These are phyloP conservation scores for Forsythia viridissima DNA, from an alignment of 257 asterid species.

Conservation along the genomic window DNA sequence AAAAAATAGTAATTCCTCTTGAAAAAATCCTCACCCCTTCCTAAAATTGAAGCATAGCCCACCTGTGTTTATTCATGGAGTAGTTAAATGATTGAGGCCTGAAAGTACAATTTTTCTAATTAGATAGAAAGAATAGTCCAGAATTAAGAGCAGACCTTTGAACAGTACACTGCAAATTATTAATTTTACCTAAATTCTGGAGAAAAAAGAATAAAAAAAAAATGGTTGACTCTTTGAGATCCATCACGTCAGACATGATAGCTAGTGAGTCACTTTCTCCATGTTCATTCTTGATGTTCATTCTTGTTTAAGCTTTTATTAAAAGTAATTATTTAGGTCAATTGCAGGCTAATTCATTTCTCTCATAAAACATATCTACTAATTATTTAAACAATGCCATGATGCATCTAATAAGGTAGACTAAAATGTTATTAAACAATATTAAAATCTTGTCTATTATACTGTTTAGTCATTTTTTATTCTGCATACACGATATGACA, in stretches of 20 bases:
- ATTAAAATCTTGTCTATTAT: too few relatives aligned
- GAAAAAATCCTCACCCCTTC: too few relatives aligned
- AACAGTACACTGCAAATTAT: background rate
- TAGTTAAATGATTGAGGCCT: background rate
- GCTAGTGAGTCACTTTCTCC: constrained; percentile 6
- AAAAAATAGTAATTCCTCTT: too few relatives aligned
- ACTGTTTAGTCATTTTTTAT: too few relatives aligned
- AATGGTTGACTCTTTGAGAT: constrained; percentile 4
- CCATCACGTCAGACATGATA: constrained; percentile 5
- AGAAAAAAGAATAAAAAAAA: background rate
- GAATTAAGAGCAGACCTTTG: constrained; percentile 3
- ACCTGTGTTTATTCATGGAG: too few relatives aligned
- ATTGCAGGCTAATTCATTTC: constrained; percentile 19
- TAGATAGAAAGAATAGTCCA: background rate
- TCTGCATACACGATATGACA: background rate
- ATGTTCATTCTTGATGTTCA: constrained; percentile 16
- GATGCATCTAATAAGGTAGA: background rate
- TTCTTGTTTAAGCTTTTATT: background rate
- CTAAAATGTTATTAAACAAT: too few relatives aligned
- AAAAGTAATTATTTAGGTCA: background rate
- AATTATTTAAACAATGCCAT: background rate
- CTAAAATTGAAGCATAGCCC: too few relatives aligned
- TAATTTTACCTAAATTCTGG: constrained; percentile 7
- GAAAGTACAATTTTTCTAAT: constrained; percentile 4
- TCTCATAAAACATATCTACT: background rate